Conservation (phyloP, 2,329 filamentous ascomycete genomes). For the Fusarium neocosmosporiellum region DNA sequence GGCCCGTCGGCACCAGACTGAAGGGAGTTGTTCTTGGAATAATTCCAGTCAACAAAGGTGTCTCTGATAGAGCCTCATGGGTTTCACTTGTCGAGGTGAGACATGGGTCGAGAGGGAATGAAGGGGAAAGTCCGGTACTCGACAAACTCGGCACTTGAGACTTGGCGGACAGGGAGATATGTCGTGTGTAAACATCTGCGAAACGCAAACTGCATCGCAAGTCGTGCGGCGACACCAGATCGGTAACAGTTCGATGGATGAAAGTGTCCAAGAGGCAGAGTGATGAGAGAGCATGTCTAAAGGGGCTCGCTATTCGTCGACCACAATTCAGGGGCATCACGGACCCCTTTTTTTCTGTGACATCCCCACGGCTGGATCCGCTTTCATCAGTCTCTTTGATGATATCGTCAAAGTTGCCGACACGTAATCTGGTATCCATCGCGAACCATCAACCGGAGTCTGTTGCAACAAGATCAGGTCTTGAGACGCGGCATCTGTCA, state of each 20-base stretch:
- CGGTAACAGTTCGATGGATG: neutral
- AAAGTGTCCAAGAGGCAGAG: neutral
- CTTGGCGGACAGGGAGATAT: neutral
- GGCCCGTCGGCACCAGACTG: neutral
- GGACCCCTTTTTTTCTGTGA: constrained; percentile 15
- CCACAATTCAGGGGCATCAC: constrained; percentile 16
- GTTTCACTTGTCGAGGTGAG: neutral
- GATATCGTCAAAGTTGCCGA: constrained; percentile 7
- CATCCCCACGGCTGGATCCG: neutral
- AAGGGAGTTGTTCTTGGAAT: neutral
- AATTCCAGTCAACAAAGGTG: neutral
- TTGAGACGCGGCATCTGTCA: neutral
- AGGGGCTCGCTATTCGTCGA: neutral
- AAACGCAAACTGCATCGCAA: constrained; percentile 23
- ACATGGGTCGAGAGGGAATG: neutral
- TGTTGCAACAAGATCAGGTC: constrained; percentile 20
- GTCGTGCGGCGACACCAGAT: constrained; percentile 19
- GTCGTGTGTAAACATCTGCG: neutral
- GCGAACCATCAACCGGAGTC: neutral
- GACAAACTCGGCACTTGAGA: constrained; percentile 17
- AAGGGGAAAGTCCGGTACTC: neutral
- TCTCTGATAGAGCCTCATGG: neutral
- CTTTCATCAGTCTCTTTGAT: neutral
- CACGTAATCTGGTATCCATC: constrained; percentile 34
- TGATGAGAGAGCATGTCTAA: constrained; percentile 20